phyloP scores from a whole-genome alignment of 2,329 filamentous ascomycete species.

The Onygenales sp. region DNA sequence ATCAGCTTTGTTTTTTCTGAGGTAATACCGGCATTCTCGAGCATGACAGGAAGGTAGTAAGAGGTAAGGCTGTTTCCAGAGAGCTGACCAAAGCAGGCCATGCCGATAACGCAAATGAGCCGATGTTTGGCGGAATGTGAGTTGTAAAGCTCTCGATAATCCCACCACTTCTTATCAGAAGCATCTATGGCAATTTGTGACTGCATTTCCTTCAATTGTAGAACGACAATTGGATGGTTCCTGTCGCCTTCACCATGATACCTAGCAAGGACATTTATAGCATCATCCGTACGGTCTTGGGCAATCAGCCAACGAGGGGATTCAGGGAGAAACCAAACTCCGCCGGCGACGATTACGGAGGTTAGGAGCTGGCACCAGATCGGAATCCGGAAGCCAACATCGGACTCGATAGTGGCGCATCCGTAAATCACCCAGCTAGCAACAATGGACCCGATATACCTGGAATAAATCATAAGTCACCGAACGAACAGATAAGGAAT shows the following conservation, averaged over 20 bases:
- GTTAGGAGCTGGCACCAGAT: slow-evolving; percentile 41
- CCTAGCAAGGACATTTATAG: slow-evolving; percentile 43
- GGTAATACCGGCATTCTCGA: slow-evolving; percentile 43
- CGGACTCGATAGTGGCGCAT: slow-evolving; percentile 8
- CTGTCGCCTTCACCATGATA: slow-evolving; percentile 43
- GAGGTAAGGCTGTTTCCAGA: slow-evolving; percentile 31
- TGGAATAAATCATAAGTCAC: slow-evolving; percentile 14
- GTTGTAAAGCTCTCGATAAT: slow-evolving; percentile 39
- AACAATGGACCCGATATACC: slow-evolving; percentile 37
- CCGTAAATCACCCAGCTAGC: slow-evolving; percentile 25
- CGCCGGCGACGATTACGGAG: slow-evolving; percentile 32
- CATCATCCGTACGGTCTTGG: slow-evolving; percentile 47
- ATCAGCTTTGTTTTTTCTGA: slow-evolving; percentile 41
- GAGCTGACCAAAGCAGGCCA: slow-evolving; percentile 21
- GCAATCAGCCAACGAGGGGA: slow-evolving; percentile 51
- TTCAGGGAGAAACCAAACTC: slow-evolving; percentile 42
- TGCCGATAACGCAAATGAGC: slow-evolving; percentile 44
- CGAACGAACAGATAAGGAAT: neutral
- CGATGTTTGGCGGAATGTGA: slow-evolving; percentile 41
- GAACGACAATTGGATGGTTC: slow-evolving; percentile 14
- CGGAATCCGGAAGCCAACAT: slow-evolving; percentile 45
- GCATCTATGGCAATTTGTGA: slow-evolving; percentile 15
- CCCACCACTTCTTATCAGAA: slow-evolving; percentile 38
- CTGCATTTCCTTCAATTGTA: slow-evolving; percentile 13
- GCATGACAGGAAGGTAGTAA: slow-evolving; percentile 46